These are phyloP conservation scores for Beauveria medogensis DNA, from an alignment of 2,329 filamentous ascomycete species.

Conservation along the genomic window DNA sequence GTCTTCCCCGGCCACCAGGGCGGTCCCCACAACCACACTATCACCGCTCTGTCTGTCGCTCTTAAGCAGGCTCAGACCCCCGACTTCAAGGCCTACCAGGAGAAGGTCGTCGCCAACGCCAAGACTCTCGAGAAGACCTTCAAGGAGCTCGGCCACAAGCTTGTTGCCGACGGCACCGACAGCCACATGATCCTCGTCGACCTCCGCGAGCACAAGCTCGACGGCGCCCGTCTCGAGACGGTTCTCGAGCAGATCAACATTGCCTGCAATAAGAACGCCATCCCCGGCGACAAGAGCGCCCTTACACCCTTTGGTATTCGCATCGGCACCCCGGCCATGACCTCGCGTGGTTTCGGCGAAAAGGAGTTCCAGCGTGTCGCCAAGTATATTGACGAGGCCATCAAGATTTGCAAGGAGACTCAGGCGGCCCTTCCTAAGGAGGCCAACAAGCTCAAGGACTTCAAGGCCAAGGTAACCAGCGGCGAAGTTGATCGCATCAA, in stretches of 20 bases:
- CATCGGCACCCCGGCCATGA: constrained; percentile 97
- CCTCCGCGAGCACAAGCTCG: constrained; percentile 76
- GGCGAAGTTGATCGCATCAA: constrained; percentile 77
- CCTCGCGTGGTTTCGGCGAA: constrained; percentile 84
- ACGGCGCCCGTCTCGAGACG: constrained; percentile 91
- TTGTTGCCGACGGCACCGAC: constrained; percentile 92
- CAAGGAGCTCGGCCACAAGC: constrained; percentile 83
- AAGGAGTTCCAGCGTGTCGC: constrained; percentile 89
- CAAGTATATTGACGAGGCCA: constrained; percentile 77
- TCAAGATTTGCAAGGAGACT: constrained; percentile 85
- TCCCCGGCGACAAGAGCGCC: constrained; percentile 94
- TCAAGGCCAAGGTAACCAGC: constrained; percentile 82
- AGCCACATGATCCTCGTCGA: constrained; percentile 96
- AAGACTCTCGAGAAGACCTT: constrained; percentile 81
- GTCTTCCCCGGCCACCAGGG: constrained; percentile 99
- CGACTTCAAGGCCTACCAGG: constrained; percentile 91
- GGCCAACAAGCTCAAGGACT: constrained; percentile 99
- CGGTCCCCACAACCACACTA: constrained; percentile 98
- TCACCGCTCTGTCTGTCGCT: constrained; percentile 90
- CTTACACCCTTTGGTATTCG: constrained; percentile 91
- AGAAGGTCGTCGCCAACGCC: constrained; percentile 86
- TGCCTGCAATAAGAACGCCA: constrained; percentile 99
- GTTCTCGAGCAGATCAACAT: constrained; percentile 98
- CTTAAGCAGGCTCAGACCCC: constrained; percentile 85
- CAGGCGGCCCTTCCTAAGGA: constrained; percentile 84